A percentile compares a stretch with the other conserved stretches of the same genome.
Conservation (phyloP, 768 basidiomycete species). For the Mycena epipterygia region DNA sequence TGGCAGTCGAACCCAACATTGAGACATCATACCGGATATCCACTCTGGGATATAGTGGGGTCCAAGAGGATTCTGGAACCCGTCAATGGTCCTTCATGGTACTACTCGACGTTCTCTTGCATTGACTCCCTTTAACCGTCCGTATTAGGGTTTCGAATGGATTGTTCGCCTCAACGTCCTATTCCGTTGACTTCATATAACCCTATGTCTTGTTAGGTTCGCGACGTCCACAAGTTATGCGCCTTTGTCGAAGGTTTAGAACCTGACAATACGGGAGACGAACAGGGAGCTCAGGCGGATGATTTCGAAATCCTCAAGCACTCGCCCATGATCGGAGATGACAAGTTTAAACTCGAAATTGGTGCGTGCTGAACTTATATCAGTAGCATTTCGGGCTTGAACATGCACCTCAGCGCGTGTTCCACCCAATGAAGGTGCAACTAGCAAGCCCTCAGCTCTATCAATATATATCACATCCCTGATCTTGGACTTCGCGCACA, state of each 20-base stretch:
- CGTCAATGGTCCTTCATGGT: conserved; percentile 78
- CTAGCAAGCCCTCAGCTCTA: conserved; percentile 56
- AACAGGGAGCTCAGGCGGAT: conserved; percentile 45
- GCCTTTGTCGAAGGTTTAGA: conserved; percentile 67
- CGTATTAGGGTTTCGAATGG: conserved; percentile 79
- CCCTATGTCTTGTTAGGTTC: no score
- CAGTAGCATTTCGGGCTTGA: background rate
- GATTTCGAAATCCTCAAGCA: conserved; percentile 75
- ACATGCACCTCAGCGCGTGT: conserved; percentile 35
- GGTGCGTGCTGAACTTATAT: conserved; percentile 50
- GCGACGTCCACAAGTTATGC: conserved; percentile 56
- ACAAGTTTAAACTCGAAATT: conserved; percentile 81
- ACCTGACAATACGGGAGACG: conserved; percentile 41
- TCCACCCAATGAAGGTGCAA: conserved; percentile 42
- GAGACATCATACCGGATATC: conserved; percentile 42
- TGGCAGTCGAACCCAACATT: conserved; percentile 40
- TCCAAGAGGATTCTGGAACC: conserved; percentile 60
- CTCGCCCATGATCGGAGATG: conserved; percentile 76
- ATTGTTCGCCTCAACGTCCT: conserved; percentile 52
- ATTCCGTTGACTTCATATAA: background rate
- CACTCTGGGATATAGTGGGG: conserved; percentile 40
- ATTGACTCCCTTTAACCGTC: background rate
- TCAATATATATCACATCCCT: conserved; percentile 78
- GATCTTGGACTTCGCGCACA: conserved; percentile 70
- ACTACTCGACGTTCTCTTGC: conserved; percentile 32